phyloP scores from a whole-genome alignment of 2,329 filamentous ascomycete species.

The Trichoderma atrobrunneum region DNA sequence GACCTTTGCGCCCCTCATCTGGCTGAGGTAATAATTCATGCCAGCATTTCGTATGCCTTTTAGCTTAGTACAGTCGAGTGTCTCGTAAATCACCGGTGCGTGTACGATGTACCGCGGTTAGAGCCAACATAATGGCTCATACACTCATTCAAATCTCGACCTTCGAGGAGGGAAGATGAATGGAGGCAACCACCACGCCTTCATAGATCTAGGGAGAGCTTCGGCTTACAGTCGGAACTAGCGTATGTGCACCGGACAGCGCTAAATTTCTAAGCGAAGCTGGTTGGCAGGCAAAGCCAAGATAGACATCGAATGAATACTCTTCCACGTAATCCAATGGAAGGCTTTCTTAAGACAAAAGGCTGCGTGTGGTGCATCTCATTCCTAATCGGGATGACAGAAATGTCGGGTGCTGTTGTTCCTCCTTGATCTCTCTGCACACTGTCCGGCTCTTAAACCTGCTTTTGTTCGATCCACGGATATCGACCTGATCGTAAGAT shows the following conservation, averaged over 20 bases:
- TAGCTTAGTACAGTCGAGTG: background rate
- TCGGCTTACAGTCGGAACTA: background rate
- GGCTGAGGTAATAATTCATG: conserved; percentile 6
- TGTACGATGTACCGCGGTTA: background rate
- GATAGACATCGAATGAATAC: background rate
- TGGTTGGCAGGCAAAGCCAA: background rate
- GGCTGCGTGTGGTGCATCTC: background rate
- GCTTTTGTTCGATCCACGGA: background rate
- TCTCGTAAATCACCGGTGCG: background rate
- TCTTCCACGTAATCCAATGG: background rate
- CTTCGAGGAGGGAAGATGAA: background rate
- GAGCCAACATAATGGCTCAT: background rate
- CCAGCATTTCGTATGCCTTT: background rate
- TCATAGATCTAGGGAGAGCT: background rate
- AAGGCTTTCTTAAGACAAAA: background rate
- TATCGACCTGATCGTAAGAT: background rate
- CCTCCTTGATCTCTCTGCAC: background rate
- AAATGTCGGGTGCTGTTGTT: background rate
- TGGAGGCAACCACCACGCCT: background rate
- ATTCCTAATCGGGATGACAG: background rate
- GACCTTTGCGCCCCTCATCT: background rate
- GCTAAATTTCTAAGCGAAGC: background rate
- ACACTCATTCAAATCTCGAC: background rate
- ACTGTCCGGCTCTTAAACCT: background rate
- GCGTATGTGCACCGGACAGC: background rate